Base-by-base conservation (phyloP, 257 asterid genomes). In the Solanum megistacrolobum region DNA sequence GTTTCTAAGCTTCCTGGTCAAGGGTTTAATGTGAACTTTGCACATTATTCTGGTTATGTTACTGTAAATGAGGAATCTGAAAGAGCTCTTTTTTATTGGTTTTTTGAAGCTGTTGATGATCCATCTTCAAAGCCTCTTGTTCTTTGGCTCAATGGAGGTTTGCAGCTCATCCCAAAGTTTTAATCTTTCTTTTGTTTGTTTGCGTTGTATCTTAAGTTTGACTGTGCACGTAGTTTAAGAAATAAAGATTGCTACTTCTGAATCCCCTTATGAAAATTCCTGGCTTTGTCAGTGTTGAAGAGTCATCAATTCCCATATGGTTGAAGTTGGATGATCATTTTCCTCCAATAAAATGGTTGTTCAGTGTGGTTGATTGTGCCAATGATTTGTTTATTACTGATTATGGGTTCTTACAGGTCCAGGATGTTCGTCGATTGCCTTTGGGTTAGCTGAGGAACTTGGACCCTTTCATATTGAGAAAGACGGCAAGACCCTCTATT, bases 131-230 rank as follows among this genome's bases (percentile, higher is more conserved):
- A 97, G 88, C 98, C 99, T 89, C 88, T 97, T 87, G 91, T 97
- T 91, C 99, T 97, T 86, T 97, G 99, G 99, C 98, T 95, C 66
- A 97, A 96, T 93, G 99, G 99, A 96, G 98, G 99, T 96, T 76
- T 86, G 23, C 79, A 16, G 60, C 48, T 84, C 9, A 38, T 76
- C 52, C 83, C 6, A 13, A 78, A 75, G 83, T 73, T 79, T 21
- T 25, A 7, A 73, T 11, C 86, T 84, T 32, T 32, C 52, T 29
- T 41, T 31, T 73, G 60, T 87, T 25, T 87, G 8, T 12, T 78
- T 76, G 60, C 35, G 13, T 76, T 75, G 72, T 65, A 65, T 65
- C 31, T 65, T n/a, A 5, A 5, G 29, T 58, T 62, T 11, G 31
- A 62, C 14, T 62, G 6, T n/a, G 32, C 72, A 11, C 7, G 32